Evolutionary conservation across 176 grass and related monocot species (phyloP).

Genomic region (sorghum (Sorghum bicolor)): Sorghum_bicolor_NCBIv3 NC_012870.2:14023001-14023500

Average conservation of each 20-base stretch:
- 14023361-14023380: too few relatives aligned
- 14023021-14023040: constrained; percentile 59
- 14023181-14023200: constrained; percentile 41
- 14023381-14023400: too few relatives aligned
- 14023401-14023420: neutral
- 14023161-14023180: constrained; percentile 87
- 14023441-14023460: too few relatives aligned
- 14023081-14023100: constrained; percentile 8
- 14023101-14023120: constrained; percentile 57
- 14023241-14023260: constrained; percentile 56
- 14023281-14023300: constrained; percentile 36
- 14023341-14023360: neutral
- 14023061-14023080: neutral
- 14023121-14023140: constrained; percentile 49
- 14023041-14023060: constrained; percentile 59
- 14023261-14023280: constrained; percentile 57
- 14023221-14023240: constrained; percentile 55
- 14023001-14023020: constrained; percentile 56
- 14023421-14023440: neutral
- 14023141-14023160: constrained; percentile 69
- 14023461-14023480: too few relatives aligned
- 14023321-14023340: too few relatives aligned
- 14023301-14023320: neutral
- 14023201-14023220: neutral
- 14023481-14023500: too few relatives aligned